Evolutionary conservation across 352 stramenopile species (phyloP).

Genomic region (Blastocystis sp.): DNA sequence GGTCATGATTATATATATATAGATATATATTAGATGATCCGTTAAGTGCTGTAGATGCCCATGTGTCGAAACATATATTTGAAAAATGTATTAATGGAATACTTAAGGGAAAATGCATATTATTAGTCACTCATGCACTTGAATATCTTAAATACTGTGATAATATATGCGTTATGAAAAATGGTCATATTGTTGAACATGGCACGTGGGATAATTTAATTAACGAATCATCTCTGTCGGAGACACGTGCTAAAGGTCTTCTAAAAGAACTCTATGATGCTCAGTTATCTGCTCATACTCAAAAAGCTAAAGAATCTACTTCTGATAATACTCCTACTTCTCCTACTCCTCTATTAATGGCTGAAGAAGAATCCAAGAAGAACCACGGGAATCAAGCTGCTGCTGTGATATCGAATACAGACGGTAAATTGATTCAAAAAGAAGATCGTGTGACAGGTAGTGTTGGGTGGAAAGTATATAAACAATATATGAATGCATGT

Average conservation of each 20-base stretch:
- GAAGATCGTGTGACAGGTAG: slow-evolving; percentile 47
- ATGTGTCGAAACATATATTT: slow-evolving; percentile 80
- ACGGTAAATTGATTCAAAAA: slow-evolving; percentile 42
- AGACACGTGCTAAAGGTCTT: too few species aligned
- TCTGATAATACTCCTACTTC: too few species aligned
- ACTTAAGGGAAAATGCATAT: slow-evolving; percentile 58
- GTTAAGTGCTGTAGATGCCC: slow-evolving; percentile 78
- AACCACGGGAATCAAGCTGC: too few species aligned
- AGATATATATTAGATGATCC: slow-evolving; percentile 78
- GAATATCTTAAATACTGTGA: slow-evolving; percentile 61
- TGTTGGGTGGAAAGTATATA: slow-evolving; percentile 48
- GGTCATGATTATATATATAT: background rate
- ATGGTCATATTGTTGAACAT: slow-evolving; percentile 55
- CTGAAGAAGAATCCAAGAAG: too few species aligned
- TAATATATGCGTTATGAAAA: slow-evolving; percentile 53
- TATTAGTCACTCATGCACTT: slow-evolving; percentile 77
- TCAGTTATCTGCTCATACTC: too few species aligned
- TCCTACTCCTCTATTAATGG: too few species aligned
- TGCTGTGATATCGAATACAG: too few species aligned
- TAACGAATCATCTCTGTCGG: too few species aligned
- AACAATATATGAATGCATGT: slow-evolving; percentile 47
- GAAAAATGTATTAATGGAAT: slow-evolving; percentile 59
- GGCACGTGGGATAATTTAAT: too few species aligned
- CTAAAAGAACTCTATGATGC: too few species aligned
- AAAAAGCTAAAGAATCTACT: too few species aligned